Conservation (phyloP, 768 basidiomycete species). For the Leccinum truebloodii region DNA sequence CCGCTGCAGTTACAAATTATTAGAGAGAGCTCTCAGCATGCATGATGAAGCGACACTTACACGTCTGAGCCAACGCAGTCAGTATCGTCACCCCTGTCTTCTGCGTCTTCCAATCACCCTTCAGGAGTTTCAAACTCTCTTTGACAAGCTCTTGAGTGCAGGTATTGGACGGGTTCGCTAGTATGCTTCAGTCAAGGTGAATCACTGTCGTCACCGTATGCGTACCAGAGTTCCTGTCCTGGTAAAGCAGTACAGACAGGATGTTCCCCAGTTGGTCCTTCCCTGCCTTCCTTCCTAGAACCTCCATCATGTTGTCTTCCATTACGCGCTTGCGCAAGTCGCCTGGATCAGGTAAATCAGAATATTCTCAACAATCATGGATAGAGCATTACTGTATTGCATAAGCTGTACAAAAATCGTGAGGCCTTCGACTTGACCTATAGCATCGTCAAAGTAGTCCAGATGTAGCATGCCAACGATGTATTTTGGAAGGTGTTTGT, state of each 20-base stretch:
- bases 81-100: slow-evolving; percentile 28
- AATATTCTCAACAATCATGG: not conserved
- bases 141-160: slow-evolving; percentile 18
- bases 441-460: slow-evolving; percentile 29
- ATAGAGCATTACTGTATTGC: slow-evolving; percentile 16
- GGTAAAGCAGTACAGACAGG: slow-evolving; percentile 23
- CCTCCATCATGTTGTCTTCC: slow-evolving; percentile 17
- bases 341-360: slow-evolving; percentile 8
- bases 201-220: no score
- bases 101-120: slow-evolving; percentile 16
- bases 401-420: slow-evolving; percentile 25
- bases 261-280: slow-evolving; percentile 18
- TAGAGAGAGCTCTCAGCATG: not conserved
- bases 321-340: slow-evolving; percentile 17
- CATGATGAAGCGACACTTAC: slow-evolving; percentile 3
- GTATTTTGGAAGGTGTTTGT: slow-evolving; percentile 12
- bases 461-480: slow-evolving; percentile 25
- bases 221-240: slow-evolving; percentile 20
- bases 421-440: slow-evolving; percentile 27
- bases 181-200: not conserved
- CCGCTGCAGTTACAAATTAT: not conserved
- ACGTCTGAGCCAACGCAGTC: slow-evolving; percentile 22
- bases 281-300: slow-evolving; percentile 19
- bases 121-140: slow-evolving; percentile 11
- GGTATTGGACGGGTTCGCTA: slow-evolving; percentile 8